Evolutionary conservation across 257 asterid genomes (phyloP).

Genomic region (Misopates orontium): DNA sequence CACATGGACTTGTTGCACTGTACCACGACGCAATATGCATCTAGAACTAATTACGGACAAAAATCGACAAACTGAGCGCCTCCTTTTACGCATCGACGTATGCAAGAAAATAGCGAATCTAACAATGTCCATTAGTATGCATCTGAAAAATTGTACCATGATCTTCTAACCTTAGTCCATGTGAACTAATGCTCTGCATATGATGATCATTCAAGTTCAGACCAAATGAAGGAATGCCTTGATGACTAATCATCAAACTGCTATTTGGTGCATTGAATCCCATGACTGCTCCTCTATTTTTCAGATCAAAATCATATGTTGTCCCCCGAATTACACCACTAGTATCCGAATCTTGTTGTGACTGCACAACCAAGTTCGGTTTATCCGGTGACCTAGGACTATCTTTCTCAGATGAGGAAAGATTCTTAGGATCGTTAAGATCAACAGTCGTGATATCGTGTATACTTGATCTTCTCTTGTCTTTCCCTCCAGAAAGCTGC

Average conservation of each 20-base stretch:
- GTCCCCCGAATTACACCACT: slow-evolving; percentile 31
- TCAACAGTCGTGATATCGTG: slow-evolving; percentile 83
- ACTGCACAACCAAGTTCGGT: slow-evolving; percentile 30
- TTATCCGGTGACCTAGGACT: slow-evolving; percentile 36
- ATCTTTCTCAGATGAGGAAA: slow-evolving; percentile 36
- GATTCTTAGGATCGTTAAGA: slow-evolving; percentile 41
- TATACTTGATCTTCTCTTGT: slow-evolving; percentile 87
- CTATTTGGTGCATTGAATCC: slow-evolving; percentile 41
- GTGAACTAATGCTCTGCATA: slow-evolving; percentile 36
- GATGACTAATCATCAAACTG: slow-evolving; percentile 29
- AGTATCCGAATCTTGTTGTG: slow-evolving; percentile 29
- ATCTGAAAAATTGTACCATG: slow-evolving; percentile 45
- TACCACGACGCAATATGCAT: too few relatives aligned
- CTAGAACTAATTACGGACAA: too few relatives aligned
- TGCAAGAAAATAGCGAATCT: background rate
- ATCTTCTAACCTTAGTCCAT: slow-evolving; percentile 46
- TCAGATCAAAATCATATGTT: slow-evolving; percentile 34
- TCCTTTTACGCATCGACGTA: background rate
- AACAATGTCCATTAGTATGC: slow-evolving; percentile 34
- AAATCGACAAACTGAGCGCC: slow-evolving; percentile 17
- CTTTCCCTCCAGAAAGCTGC: slow-evolving; percentile 88
- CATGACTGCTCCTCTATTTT: slow-evolving; percentile 42
- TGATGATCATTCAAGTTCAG: slow-evolving; percentile 35
- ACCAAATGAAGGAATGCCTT: slow-evolving; percentile 32
- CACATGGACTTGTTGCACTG: too few relatives aligned